phyloP scores from a whole-genome alignment of 202 grass and related monocot species.

The Setaria viridis region DNA sequence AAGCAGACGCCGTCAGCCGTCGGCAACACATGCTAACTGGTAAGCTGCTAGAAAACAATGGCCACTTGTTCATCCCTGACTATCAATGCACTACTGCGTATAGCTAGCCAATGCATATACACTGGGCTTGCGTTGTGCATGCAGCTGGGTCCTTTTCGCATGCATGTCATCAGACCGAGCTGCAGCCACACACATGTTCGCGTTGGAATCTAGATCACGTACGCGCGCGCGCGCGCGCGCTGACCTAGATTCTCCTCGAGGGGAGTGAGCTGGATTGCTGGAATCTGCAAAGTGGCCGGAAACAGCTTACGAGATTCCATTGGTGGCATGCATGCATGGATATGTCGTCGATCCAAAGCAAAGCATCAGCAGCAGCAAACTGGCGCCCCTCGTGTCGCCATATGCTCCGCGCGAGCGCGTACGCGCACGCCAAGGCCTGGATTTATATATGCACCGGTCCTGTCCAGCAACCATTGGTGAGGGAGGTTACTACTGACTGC shows the following conservation, averaged over 20 bases:
- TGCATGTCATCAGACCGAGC: too few species aligned
- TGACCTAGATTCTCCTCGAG: constrained; percentile 41
- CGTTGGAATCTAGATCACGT: background rate
- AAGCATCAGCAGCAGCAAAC: background rate
- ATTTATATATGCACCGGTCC: background rate
- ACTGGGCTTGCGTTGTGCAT: too few species aligned
- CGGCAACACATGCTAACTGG: background rate
- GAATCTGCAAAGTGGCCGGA: background rate
- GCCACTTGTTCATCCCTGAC: background rate
- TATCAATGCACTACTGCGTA: too few species aligned
- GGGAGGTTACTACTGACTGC: too few species aligned
- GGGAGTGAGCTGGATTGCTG: background rate
- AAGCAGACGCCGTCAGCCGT: background rate
- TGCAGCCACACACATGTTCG: too few species aligned
- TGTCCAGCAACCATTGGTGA: background rate
- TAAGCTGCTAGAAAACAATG: background rate
- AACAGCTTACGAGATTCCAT: background rate
- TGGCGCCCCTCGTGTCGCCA: background rate
- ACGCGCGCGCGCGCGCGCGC: background rate
- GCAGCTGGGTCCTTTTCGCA: too few species aligned
- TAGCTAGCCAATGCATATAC: too few species aligned
- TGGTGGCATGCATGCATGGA: background rate
- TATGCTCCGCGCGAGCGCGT: background rate
- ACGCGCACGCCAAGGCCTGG: background rate
- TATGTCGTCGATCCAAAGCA: too few species aligned